phyloP scores from a whole-genome alignment of 2,329 filamentous ascomycete genomes.

The Malbranchea zuffiana region DNA sequence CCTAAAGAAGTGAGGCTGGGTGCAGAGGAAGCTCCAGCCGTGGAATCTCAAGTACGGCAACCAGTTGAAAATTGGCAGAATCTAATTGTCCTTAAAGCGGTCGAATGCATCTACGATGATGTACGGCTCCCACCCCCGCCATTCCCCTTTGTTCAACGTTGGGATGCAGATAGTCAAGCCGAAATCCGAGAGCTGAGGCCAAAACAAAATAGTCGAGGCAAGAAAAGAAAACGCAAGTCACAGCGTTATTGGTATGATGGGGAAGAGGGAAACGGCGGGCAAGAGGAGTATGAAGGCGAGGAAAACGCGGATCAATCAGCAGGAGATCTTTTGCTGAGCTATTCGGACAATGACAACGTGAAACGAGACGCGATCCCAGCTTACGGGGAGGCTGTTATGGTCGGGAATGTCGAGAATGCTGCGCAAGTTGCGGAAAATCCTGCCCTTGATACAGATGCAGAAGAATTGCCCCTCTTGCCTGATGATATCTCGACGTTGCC shows the following conservation, averaged over 20 bases:
- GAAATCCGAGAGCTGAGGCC: constrained; percentile 32
- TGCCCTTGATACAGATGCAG: constrained; percentile 16
- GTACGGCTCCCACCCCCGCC: constrained; percentile 63
- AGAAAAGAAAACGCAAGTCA: constrained; percentile 43
- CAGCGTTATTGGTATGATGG: constrained; percentile 39
- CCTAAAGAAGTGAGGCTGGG: not conserved
- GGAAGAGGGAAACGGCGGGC: not conserved
- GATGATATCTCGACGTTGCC: constrained; percentile 56
- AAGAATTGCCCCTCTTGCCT: constrained; percentile 39
- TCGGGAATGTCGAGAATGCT: not conserved
- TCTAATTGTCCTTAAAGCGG: constrained; percentile 63
- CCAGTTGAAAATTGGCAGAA: constrained; percentile 59
- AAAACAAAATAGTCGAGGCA: constrained; percentile 18
- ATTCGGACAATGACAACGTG: constrained; percentile 6
- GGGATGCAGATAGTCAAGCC: constrained; percentile 63
- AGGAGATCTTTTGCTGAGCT: constrained; percentile 8
- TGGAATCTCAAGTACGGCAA: constrained; percentile 28
- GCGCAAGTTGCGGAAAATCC: not conserved
- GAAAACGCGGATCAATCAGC: constrained; percentile 1
- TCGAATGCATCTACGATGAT: constrained; percentile 69
- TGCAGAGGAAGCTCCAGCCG: constrained; percentile 15
- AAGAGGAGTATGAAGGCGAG: not conserved
- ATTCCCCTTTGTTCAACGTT: constrained; percentile 81
- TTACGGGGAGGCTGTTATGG: too few species aligned
- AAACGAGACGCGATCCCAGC: too few species aligned